Conservation (phyloP, 768 basidiomycete species). For the Cystobasidium ongulense region DNA sequence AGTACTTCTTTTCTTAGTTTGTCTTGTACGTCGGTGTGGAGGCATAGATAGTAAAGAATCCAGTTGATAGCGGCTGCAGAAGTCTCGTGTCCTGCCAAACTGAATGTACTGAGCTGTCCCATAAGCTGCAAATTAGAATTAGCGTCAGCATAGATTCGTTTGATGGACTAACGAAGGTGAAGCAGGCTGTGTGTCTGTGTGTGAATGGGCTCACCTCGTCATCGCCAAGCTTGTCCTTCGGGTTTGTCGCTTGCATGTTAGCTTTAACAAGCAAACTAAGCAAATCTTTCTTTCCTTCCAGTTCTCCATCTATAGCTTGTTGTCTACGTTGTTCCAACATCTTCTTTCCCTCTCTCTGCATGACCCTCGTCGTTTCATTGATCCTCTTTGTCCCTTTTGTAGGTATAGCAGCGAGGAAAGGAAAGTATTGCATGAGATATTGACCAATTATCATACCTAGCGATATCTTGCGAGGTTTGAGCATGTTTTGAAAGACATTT, state of each 20-base stretch:
- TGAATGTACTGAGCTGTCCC: slow-evolving; percentile 23
- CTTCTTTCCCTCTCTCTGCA: slow-evolving; percentile 35
- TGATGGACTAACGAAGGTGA: too few relatives aligned
- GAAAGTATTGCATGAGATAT: slow-evolving; percentile 30
- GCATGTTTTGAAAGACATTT: slow-evolving; percentile 35
- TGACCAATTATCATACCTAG: not conserved
- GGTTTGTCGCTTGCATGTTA: not conserved
- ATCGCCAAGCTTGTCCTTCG: slow-evolving; percentile 16
- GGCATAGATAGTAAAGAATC: slow-evolving; percentile 12
- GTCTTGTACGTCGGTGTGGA: not conserved
- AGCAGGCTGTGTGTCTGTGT: too few relatives aligned
- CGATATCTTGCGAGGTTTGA: slow-evolving; percentile 5
- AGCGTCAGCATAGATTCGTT: not conserved
- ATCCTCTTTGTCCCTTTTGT: slow-evolving; percentile 6
- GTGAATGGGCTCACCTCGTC: slow-evolving; percentile 3
- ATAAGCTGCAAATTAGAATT: not conserved
- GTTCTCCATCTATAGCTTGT: slow-evolving; percentile 10
- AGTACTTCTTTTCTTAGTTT: slow-evolving; percentile 23
- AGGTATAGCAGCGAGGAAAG: slow-evolving; percentile 34
- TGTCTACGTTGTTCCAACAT: slow-evolving; percentile 31
- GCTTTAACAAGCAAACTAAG: slow-evolving; percentile 32
- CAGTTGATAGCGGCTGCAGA: slow-evolving; percentile 20
- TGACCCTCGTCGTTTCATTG: not conserved
- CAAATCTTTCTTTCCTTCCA: slow-evolving; percentile 19
- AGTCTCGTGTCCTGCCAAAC: slow-evolving; percentile 30